Conservation (phyloP, 352 stramenopile genomes). For the Elongisporangium prolatum region DNA sequence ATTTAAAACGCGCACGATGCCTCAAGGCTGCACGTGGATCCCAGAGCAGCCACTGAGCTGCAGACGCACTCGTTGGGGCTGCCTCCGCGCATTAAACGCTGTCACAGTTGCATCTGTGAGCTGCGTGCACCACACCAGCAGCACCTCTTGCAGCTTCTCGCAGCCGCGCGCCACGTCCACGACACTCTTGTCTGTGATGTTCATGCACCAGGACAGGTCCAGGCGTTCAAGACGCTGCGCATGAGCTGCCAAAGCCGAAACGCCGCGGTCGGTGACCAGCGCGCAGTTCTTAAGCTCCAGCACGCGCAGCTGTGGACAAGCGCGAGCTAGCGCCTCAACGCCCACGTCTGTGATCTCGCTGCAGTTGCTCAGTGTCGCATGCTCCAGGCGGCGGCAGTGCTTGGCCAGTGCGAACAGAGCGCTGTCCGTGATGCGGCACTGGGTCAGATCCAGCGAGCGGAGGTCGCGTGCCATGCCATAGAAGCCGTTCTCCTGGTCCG, state of each 20-base stretch:
- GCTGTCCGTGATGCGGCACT: conserved; percentile 67
- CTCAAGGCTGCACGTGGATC: conserved; percentile 13
- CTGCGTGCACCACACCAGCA: conserved; percentile 82
- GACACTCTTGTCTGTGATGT: conserved; percentile 85
- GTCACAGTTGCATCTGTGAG: conserved; percentile 66
- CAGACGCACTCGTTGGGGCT: conserved; percentile 25
- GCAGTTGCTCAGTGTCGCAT: conserved; percentile 72
- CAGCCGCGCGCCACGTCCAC: conserved; percentile 62
- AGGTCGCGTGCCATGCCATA: conserved; percentile 45
- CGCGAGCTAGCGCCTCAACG: conserved; percentile 51
- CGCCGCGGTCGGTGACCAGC: conserved; percentile 71
- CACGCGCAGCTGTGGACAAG: conserved; percentile 41
- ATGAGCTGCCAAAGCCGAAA: conserved; percentile 43
- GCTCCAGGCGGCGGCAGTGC: conserved; percentile 59
- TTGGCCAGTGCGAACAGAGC: conserved; percentile 57
- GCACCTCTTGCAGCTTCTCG: conserved; percentile 49
- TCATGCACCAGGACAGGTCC: conserved; percentile 86
- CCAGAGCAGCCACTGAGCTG: conserved; percentile 70
- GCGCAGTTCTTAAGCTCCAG: conserved; percentile 81
- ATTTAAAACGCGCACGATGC: not conserved
- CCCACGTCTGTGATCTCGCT: conserved; percentile 75
- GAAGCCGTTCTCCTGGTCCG: conserved; percentile 32
- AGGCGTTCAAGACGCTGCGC: conserved; percentile 54
- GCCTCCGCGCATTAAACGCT: conserved; percentile 30
- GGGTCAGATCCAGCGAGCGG: conserved; percentile 60